Percentiles rank a stretch among this genome's conserved stretches.
These are phyloP conservation scores for Pyrenula aspistea DNA, from an alignment of 495 filamentous ascomycete species.

Conservation along the genomic window DNA sequence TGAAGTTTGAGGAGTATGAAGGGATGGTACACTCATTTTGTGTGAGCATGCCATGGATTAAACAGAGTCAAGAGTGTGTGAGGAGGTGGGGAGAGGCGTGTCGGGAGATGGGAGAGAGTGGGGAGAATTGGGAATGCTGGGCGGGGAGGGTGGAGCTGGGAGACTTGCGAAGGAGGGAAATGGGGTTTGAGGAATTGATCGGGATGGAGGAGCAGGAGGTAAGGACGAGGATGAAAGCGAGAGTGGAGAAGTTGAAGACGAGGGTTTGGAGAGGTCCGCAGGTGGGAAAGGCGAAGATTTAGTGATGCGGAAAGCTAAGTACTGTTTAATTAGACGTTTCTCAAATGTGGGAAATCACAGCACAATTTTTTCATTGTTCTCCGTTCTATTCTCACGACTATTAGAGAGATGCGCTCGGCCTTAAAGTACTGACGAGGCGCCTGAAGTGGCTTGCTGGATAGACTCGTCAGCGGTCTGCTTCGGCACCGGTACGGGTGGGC, in stretches of 20 bases:
- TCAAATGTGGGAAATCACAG: background rate
- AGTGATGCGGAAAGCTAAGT: background rate
- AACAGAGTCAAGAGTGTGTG: slow-evolving; percentile 2
- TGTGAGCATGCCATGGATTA: slow-evolving; percentile 1
- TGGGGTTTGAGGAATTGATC: slow-evolving; percentile 1
- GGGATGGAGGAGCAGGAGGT: slow-evolving; percentile 1
- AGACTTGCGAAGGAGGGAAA: background rate
- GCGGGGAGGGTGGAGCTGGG: slow-evolving; percentile 2
- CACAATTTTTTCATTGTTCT: background rate
- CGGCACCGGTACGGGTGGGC: too few relatives aligned
- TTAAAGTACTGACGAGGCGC: background rate
- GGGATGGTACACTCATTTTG: slow-evolving; percentile 6
- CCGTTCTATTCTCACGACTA: background rate
- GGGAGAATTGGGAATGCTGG: background rate
- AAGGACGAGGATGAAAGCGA: slow-evolving; percentile 3
- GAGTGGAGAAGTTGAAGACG: slow-evolving; percentile 1
- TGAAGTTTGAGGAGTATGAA: slow-evolving; percentile 8
- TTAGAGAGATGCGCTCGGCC: background rate
- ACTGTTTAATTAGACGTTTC: background rate
- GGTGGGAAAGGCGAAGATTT: background rate
- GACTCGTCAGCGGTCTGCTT: too few relatives aligned
- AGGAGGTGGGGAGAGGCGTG: slow-evolving; percentile 3
- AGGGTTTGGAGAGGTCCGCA: slow-evolving; percentile 1
- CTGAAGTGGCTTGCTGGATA: too few relatives aligned
- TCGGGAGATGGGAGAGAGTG: background rate